These are phyloP conservation scores for Euphrasia arctica DNA, from an alignment of 305 asterid species.

Conservation along the genomic window DNA sequence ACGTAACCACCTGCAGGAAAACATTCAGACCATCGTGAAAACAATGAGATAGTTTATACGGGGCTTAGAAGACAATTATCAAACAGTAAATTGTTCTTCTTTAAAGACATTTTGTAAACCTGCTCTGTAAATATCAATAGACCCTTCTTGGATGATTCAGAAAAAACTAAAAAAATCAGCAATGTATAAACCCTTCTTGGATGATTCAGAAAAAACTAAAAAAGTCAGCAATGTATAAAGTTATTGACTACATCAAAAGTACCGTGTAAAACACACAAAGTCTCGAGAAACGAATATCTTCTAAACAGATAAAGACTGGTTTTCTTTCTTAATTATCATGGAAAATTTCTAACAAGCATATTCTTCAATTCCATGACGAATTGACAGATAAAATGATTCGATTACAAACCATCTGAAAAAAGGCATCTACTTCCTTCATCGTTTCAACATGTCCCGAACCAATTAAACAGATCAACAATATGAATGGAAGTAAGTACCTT, in stretches of 20 bases:
- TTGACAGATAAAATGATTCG: no score
- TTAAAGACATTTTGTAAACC: background rate
- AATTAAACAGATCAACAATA: no score
- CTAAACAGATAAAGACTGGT: background rate
- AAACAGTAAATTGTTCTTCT: background rate
- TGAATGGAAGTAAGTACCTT: background rate
- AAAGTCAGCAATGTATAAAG: no score
- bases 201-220: no score
- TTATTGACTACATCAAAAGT: background rate
- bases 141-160: no score
- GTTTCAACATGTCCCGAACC: background rate
- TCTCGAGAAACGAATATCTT: background rate
- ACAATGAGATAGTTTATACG: background rate
- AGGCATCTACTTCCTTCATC: background rate
- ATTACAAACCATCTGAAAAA: no score
- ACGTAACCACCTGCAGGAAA: constrained; percentile 71
- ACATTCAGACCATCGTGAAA: background rate
- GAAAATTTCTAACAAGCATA: background rate
- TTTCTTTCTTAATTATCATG: background rate
- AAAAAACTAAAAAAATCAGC: no score
- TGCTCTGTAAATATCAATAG: no score
- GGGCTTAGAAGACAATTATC: background rate
- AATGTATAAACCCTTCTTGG: no score
- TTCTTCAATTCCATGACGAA: background rate
- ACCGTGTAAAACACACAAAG: background rate